These are phyloP conservation scores for Akanthomyces uredinophilus DNA, from an alignment of 2,329 filamentous ascomycete species.

Conservation along the genomic window DNA sequence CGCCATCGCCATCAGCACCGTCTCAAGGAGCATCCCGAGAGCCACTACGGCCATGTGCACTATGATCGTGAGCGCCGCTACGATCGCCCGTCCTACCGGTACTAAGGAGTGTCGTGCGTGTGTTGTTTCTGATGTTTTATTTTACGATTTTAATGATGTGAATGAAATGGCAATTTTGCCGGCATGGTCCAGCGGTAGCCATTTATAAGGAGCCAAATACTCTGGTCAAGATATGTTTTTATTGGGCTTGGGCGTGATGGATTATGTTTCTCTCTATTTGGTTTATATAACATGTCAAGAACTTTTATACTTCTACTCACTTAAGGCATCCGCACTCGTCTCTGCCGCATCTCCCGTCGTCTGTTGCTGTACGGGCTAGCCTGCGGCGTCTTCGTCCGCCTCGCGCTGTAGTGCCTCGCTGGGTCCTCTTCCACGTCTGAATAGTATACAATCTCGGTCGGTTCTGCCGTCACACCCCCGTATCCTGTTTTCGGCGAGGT, in stretches of 20 bases:
- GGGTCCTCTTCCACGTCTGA: not conserved
- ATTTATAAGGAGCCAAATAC: not conserved
- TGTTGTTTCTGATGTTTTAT: no score
- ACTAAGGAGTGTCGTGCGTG: not conserved
- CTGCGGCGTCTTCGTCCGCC: not conserved
- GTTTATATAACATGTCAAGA: not conserved
- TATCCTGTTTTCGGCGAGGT: not conserved
- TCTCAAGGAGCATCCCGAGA: not conserved
- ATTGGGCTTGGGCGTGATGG: not conserved
- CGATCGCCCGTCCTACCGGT: constrained; percentile 6
- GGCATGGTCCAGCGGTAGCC: not conserved
- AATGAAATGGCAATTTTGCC: constrained; percentile 1
- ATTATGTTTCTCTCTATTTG: not conserved
- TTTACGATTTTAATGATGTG: not conserved
- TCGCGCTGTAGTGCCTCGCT: not conserved
- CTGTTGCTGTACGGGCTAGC: not conserved
- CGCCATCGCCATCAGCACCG: constrained; percentile 19
- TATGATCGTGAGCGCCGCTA: not conserved
- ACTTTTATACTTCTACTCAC: not conserved
- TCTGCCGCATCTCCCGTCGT: not conserved
- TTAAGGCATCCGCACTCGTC: not conserved
- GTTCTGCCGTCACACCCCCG: constrained; percentile 3
- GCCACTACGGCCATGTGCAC: not conserved
- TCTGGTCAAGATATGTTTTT: not conserved
- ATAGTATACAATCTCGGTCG: not conserved